Evolutionary conservation across 1,139 yeast genomes (phyloP).

Genomic region (Diutina scorzettiae): DNA sequence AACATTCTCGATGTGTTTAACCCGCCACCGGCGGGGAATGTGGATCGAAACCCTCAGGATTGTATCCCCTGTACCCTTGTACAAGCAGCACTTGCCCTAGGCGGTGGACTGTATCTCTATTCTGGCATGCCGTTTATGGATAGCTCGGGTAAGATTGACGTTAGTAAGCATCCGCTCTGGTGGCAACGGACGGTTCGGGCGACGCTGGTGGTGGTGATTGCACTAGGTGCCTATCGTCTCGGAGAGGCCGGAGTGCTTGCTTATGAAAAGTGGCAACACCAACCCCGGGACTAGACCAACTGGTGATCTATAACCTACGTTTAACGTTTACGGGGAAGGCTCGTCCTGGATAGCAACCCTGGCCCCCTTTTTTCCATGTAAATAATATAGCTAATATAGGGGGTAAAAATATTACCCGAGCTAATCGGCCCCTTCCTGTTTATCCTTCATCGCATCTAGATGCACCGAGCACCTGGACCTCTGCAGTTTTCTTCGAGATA

Average conservation of each 20-base stretch:
- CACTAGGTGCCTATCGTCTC: conserved; percentile 44
- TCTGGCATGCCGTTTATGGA: conserved; percentile 39
- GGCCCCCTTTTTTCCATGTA: too few relatives aligned
- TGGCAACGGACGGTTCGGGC: conserved; percentile 40
- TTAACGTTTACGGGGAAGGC: too few relatives aligned
- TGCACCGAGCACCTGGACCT: too few relatives aligned
- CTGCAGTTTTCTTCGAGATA: too few relatives aligned
- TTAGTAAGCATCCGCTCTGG: conserved; percentile 41
- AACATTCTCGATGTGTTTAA: conserved; percentile 50
- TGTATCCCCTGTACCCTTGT: conserved; percentile 57
- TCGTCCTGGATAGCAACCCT: background rate
- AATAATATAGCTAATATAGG: too few relatives aligned
- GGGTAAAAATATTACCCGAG: too few relatives aligned
- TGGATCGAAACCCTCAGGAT: conserved; percentile 18
- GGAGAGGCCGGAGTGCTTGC: conserved; percentile 34
- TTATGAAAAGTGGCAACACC: conserved; percentile 10
- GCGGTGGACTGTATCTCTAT: conserved; percentile 48
- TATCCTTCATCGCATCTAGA: too few relatives aligned
- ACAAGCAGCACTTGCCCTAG: conserved; percentile 43
- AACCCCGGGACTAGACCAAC: background rate
- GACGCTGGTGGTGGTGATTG: conserved; percentile 38
- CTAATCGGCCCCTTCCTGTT: too few relatives aligned
- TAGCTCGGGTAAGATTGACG: conserved; percentile 19
- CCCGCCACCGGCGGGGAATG: conserved; percentile 38
- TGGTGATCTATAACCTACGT: background rate